phyloP scores from a whole-genome alignment of 1,139 yeast genomes.

The Wickerhamomyces sp. region DNA sequence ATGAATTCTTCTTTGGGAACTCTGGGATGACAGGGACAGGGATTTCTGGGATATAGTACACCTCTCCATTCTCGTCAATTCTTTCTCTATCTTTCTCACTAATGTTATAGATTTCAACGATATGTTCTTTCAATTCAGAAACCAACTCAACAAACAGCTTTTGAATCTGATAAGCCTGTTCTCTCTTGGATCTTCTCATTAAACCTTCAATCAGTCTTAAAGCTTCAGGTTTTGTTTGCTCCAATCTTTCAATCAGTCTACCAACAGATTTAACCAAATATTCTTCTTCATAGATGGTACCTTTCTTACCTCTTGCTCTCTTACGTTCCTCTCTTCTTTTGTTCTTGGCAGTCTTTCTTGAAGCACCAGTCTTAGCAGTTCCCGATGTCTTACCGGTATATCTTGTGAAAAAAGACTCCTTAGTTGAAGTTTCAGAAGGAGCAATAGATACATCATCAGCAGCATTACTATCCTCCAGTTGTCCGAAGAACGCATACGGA shows the following conservation, averaged over 20 bases:
- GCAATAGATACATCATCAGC: conserved; percentile 96
- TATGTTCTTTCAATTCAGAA: conserved; percentile 48
- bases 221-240: conserved; percentile 73
- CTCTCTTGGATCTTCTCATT: conserved; percentile 64
- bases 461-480: conserved; percentile 58
- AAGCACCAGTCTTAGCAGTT: conserved; percentile 94
- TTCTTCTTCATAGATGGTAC: conserved; percentile 95
- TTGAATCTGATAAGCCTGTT: conserved; percentile 82
- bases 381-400: conserved; percentile 95
- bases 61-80: conserved; percentile 81
- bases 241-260: conserved; percentile 77
- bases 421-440: conserved; percentile 88
- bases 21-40: conserved; percentile 59
- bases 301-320: conserved; percentile 94
- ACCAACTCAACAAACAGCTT: conserved; percentile 57
- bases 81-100: conserved; percentile 85
- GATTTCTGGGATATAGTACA: conserved; percentile 69
- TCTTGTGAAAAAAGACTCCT: conserved; percentile 89
- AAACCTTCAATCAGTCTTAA: conserved; percentile 68
- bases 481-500: conserved; percentile 80
- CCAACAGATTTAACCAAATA: conserved; percentile 86
- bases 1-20: conserved; percentile 50
- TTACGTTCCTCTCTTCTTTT: conserved; percentile 94
- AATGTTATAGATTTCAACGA: conserved; percentile 71
- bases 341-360: conserved; percentile 87